Evolutionary conservation across 805 yeast species (phyloP).

Genomic region (Isabelozyma gotoi): DNA sequence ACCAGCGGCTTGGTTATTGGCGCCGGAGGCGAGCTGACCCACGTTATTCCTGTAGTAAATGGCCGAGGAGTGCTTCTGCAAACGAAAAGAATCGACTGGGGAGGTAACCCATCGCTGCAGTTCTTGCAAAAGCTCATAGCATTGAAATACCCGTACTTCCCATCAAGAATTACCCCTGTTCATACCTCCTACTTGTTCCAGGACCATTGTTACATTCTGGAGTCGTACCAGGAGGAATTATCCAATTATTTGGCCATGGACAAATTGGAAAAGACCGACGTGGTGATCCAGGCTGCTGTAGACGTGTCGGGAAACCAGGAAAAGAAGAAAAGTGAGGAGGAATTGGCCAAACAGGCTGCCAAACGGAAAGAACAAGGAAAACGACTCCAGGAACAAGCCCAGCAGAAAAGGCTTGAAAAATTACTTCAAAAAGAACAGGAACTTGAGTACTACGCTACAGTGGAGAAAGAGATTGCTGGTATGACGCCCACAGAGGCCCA

Average conservation of each 20-base stretch:
- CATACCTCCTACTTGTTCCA: constrained; percentile 70
- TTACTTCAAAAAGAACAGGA: constrained; percentile 79
- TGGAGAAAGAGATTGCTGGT: constrained; percentile 51
- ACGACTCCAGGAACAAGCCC: constrained; percentile 90
- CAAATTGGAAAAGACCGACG: constrained; percentile 63
- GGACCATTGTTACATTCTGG: constrained; percentile 77
- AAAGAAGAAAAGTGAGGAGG: constrained; percentile 80
- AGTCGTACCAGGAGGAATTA: constrained; percentile 65
- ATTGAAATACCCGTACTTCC: constrained; percentile 90
- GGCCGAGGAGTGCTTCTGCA: constrained; percentile 65
- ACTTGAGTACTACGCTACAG: constrained; percentile 61
- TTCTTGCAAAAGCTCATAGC: constrained; percentile 63
- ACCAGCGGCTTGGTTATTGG: constrained; percentile 73
- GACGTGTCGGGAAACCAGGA: constrained; percentile 60
- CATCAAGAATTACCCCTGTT: constrained; percentile 60
- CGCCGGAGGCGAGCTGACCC: constrained; percentile 80
- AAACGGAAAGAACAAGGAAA: constrained; percentile 83
- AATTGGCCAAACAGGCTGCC: constrained; percentile 71
- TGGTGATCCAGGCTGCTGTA: constrained; percentile 78
- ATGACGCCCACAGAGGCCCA: constrained; percentile 55
- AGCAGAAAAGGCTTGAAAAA: constrained; percentile 77
- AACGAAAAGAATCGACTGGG: constrained; percentile 86
- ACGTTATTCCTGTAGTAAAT: constrained; percentile 76
- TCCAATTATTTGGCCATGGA: constrained; percentile 57
- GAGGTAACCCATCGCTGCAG: constrained; percentile 72